Base-by-base conservation (phyloP, 2,329 filamentous ascomycete species). In the Dothideomycetes sp. region DNA sequence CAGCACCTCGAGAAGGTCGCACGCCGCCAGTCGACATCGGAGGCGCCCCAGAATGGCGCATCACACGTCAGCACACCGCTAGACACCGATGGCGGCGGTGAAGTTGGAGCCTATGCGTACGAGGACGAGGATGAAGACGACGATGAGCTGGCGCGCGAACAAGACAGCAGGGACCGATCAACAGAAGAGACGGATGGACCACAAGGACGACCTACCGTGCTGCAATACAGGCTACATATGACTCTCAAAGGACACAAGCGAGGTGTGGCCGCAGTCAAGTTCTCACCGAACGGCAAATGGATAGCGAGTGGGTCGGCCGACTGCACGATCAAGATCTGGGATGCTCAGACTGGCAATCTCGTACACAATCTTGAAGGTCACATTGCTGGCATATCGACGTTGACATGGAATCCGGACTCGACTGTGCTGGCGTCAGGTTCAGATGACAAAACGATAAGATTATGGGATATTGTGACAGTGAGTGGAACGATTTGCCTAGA, bases 321-420 rank as follows among this genome's bases (percentile, higher is more conserved):
- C 63, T 82, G 77, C 40, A 91, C 86, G 5, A 75, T 94, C 55
- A 94, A 91, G 61, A 79, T 96, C 43, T 98, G 91, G 88, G 78
- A 88, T 56, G 79, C 84, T 1, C 59, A 63, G 1, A 88, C 82
- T 0, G 89, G 88, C 35, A 73, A 72, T 41, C 79, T 91, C 45
- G 77, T 89, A 57, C 84, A 94, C 53, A 94, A 86, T 0, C 76
- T 98, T 17, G 84, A 94, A 53, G 91, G 88, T 5, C 91, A 98
- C 63, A 75, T 95, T 56, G 88, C 89, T 1, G 91, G 91, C 45
- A 78, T 98, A 14, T 94, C 84, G 22, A 89, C 87, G 30, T 73
- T 98, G 35, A 81, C 88, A n/a, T 98, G 91, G 91, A 81, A 81
- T 44, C 88, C 89, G 0, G 87, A 96, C 59, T 86, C 82, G 45